Percentiles rank a stretch among this genome's conserved stretches.
Evolutionary conservation across 2,329 filamentous ascomycete genomes (phyloP).

Genomic region (Aspergillus candidus): DNA sequence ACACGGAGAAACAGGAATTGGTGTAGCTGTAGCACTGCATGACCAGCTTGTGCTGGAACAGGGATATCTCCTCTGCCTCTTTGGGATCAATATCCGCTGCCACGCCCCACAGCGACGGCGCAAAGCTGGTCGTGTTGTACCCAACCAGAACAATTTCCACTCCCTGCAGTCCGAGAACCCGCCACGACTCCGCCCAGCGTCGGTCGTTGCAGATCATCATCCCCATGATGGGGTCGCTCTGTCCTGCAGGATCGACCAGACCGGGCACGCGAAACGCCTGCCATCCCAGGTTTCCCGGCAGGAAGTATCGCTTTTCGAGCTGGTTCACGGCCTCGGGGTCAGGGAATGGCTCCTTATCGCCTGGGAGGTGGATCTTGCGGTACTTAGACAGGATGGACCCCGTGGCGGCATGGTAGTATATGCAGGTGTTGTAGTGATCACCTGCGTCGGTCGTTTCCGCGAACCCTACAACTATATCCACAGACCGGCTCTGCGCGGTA

Average conservation of each 20-base stretch:
- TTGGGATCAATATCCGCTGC: constrained; percentile 38
- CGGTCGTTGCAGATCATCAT: constrained; percentile 55
- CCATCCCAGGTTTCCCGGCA: constrained; percentile 49
- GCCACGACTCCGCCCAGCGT: constrained; percentile 51
- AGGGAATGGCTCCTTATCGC: constrained; percentile 47
- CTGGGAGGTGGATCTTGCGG: constrained; percentile 52
- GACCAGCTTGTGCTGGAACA: constrained; percentile 49
- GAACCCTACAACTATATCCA: constrained; percentile 51
- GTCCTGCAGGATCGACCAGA: constrained; percentile 34
- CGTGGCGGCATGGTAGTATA: constrained; percentile 46
- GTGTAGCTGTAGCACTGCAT: constrained; percentile 51
- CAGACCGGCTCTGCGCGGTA: constrained; percentile 40
- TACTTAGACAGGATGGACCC: constrained; percentile 47
- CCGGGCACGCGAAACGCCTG: constrained; percentile 48
- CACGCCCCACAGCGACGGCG: constrained; percentile 42
- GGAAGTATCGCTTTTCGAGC: constrained; percentile 53
- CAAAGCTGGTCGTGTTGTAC: constrained; percentile 48
- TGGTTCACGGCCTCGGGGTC: constrained; percentile 47
- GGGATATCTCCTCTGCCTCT: constrained; percentile 43
- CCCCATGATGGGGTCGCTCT: constrained; percentile 48
- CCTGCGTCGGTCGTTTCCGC: constrained; percentile 45
- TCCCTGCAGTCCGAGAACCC: constrained; percentile 48
- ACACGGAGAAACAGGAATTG: constrained; percentile 48
- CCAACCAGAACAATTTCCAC: constrained; percentile 46
- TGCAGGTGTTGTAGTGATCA: constrained; percentile 45